phyloP scores from a whole-genome alignment of 2,329 filamentous ascomycete species.

The Bipolaris gigantea region DNA sequence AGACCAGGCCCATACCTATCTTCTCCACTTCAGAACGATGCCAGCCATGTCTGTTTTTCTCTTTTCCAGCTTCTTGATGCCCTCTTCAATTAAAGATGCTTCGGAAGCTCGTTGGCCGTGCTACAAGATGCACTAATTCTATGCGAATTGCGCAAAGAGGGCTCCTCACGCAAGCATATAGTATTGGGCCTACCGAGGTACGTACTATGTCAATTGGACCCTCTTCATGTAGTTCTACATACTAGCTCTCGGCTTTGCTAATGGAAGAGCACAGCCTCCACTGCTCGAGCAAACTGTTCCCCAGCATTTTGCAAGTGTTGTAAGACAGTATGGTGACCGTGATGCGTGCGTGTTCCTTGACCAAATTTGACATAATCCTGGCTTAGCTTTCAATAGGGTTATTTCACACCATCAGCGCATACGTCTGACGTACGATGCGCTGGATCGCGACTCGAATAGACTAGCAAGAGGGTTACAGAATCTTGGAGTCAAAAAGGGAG shows the following conservation, averaged over 20 bases:
- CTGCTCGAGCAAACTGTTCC: constrained; percentile 70
- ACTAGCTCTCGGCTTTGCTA: constrained; percentile 6
- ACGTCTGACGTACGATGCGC: constrained; percentile 70
- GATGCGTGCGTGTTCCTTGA: constrained; percentile 53
- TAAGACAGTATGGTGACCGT: constrained; percentile 65
- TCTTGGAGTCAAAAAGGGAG: constrained; percentile 75
- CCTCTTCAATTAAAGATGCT: constrained; percentile 30
- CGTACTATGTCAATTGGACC: constrained; percentile 2
- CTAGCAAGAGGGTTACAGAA: constrained; percentile 71
- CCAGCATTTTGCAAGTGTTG: constrained; percentile 69
- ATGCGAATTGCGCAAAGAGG: constrained; percentile 22
- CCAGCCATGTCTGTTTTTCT: not conserved
- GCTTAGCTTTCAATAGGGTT: constrained; percentile 47
- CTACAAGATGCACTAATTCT: constrained; percentile 8
- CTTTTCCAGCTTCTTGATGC: constrained; percentile 12
- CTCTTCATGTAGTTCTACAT: not conserved
- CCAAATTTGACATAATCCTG: not conserved
- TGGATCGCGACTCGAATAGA: constrained; percentile 76
- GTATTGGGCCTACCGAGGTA: constrained; percentile 40
- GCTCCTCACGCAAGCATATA: constrained; percentile 38
- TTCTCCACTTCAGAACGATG: not conserved
- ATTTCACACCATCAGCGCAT: constrained; percentile 64
- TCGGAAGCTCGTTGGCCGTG: constrained; percentile 28
- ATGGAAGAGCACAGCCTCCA: constrained; percentile 56
- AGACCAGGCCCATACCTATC: not conserved